Conservation (phyloP, 2,329 filamentous ascomycete species). For the Nigrospora oryzae region DNA sequence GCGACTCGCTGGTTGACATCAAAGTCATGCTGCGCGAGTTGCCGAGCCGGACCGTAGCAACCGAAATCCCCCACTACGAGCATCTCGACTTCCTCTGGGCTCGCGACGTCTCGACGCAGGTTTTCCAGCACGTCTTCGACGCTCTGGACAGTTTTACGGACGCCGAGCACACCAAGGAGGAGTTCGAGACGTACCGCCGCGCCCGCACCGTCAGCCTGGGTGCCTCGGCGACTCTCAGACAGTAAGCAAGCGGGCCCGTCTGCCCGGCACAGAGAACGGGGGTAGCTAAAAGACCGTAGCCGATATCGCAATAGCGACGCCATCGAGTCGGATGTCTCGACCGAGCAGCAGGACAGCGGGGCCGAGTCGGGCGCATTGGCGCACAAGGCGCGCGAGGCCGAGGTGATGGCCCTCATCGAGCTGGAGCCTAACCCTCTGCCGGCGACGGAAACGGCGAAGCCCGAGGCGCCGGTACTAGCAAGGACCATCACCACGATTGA, state of each 20-base stretch:
- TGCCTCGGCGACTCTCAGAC: slow-evolving; percentile 20
- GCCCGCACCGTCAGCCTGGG: slow-evolving; percentile 42
- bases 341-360: slow-evolving; percentile 10
- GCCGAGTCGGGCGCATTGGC: slow-evolving; percentile 3
- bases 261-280: too few relatives aligned
- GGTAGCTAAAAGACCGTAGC: slow-evolving; percentile 5
- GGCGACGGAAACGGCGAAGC: background rate
- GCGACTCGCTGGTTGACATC: slow-evolving; percentile 90
- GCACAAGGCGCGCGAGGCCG: slow-evolving; percentile 17
- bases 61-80: slow-evolving; percentile 85
- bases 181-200: slow-evolving; percentile 49
- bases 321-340: slow-evolving; percentile 19
- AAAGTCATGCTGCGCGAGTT: slow-evolving; percentile 84
- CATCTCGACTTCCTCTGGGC: slow-evolving; percentile 97
- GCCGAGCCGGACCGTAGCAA: slow-evolving; percentile 75
- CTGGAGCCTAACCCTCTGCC: background rate
- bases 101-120: slow-evolving; percentile 69
- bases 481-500: slow-evolving; percentile 11
- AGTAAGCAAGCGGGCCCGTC: slow-evolving; percentile 14
- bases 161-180: slow-evolving; percentile 48
- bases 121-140: slow-evolving; percentile 88
- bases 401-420: background rate
- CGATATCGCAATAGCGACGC: slow-evolving; percentile 15
- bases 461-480: background rate
- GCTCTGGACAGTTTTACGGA: slow-evolving; percentile 67